These are phyloP conservation scores for Diaporthe destruens DNA, from an alignment of 2,329 filamentous ascomycete genomes.

Conservation along the genomic window DNA sequence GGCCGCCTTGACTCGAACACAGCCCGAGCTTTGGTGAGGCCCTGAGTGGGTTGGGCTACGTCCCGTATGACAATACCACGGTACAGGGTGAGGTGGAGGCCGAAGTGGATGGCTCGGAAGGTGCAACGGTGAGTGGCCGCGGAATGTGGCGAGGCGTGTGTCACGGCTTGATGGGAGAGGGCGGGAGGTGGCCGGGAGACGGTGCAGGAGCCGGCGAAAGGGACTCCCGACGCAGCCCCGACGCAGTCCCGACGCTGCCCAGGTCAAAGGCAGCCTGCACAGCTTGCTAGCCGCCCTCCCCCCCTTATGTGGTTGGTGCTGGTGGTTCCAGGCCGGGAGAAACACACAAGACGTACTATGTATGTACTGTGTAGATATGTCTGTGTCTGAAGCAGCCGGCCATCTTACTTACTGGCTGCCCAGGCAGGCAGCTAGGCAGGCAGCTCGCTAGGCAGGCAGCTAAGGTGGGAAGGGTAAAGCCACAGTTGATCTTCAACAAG, in stretches of 20 bases:
- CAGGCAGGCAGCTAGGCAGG: too few species aligned
- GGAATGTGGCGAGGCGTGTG: constrained; percentile 23
- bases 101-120: constrained; percentile 28
- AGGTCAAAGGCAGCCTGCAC: too few species aligned
- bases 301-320: too few species aligned
- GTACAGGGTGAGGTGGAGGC: constrained; percentile 21
- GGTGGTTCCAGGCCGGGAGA: not conserved
- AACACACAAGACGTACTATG: too few species aligned
- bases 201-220: constrained; percentile 17
- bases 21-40: not conserved
- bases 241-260: too few species aligned
- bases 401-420: too few species aligned
- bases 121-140: constrained; percentile 31
- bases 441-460: too few species aligned
- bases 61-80: not conserved
- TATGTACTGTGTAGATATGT: too few species aligned
- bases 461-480: not conserved
- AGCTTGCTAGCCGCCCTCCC: too few species aligned
- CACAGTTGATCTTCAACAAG: constrained; percentile 29
- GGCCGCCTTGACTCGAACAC: constrained; percentile 16
- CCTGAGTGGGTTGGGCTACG: not conserved
- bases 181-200: constrained; percentile 2
- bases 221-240: constrained; percentile 1
- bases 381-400: too few species aligned
- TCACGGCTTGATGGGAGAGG: constrained; percentile 16